These are phyloP conservation scores for Galeopsis tetrahit DNA, from an alignment of 257 asterid genomes.

Conservation along the genomic window DNA sequence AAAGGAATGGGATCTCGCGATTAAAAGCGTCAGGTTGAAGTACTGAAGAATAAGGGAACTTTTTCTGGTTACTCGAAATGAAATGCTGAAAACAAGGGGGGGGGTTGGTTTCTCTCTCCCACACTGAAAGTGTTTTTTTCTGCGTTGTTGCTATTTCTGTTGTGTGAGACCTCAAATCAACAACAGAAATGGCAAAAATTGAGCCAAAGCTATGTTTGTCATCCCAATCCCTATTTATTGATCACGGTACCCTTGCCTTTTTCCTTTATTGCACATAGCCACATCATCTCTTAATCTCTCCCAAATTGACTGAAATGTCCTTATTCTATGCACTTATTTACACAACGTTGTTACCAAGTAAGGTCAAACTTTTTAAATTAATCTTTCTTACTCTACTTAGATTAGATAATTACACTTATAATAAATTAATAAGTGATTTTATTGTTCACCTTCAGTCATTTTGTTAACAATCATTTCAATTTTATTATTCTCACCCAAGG, in stretches of 20 bases:
- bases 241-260: constrained; percentile 34
- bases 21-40: neutral
- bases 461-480: no score
- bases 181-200: constrained; percentile 30
- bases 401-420: no score
- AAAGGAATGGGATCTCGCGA: neutral
- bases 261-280: constrained; percentile 38
- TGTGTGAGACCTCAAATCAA: constrained; percentile 1
- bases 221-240: constrained; percentile 40
- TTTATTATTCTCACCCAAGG: no score
- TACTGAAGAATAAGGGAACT: constrained; percentile 22
- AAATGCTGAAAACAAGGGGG: constrained; percentile 39
- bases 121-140: neutral
- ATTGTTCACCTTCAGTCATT: no score
- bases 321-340: neutral
- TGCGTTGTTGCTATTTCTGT: constrained; percentile 3
- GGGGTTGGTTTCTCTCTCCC: neutral
- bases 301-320: constrained; percentile 34
- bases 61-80: constrained; percentile 10
- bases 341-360: constrained; percentile 5
- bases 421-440: no score
- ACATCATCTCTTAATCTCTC: constrained; percentile 31
- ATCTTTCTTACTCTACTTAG: neutral
- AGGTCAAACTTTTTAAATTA: constrained; percentile 2
- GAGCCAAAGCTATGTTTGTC: constrained; percentile 8